Evolutionary conservation across 495 filamentous ascomycete species (phyloP).

Genomic region (Trichoderma erinaceum): DNA sequence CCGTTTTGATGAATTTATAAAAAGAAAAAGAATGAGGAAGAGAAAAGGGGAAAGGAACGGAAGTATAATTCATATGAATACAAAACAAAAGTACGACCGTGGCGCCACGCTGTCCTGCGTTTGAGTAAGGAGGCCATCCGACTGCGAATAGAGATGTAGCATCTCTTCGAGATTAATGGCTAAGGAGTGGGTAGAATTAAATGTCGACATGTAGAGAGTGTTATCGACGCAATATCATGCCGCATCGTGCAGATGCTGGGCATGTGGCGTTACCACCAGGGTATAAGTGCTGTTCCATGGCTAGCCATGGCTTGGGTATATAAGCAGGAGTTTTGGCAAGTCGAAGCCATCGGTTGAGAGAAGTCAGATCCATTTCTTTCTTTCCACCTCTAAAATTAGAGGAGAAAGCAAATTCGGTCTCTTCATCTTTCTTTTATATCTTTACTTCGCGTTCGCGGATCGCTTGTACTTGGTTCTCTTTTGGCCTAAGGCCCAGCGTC

Average conservation of each 20-base stretch:
- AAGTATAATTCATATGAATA: not conserved
- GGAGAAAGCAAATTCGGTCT: not conserved
- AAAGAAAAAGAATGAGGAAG: not conserved
- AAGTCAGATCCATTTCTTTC: not conserved
- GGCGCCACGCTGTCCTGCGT: conserved; percentile 11
- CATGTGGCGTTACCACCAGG: conserved; percentile 10
- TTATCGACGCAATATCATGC: not conserved
- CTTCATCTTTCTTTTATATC: not conserved
- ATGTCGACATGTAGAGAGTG: not conserved
- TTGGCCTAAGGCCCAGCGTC: conserved; percentile 14
- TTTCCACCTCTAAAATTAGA: not conserved
- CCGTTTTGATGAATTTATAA: not conserved
- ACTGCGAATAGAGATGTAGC: not conserved
- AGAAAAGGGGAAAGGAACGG: not conserved
- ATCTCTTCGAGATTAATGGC: not conserved
- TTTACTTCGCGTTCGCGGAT: not conserved
- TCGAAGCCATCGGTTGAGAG: not conserved
- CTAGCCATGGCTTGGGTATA: conserved; percentile 8
- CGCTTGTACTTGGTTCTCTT: not conserved
- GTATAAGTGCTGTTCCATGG: not conserved
- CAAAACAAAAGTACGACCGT: conserved; percentile 6
- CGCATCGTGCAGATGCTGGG: not conserved
- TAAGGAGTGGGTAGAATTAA: not conserved
- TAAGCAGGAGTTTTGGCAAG: not conserved
- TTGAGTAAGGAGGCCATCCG: not conserved